Evolutionary conservation across 169 alveolate genomes (phyloP), one percentile per base, ranked within the genome.

Genomic region (Babesia divergens): DNA sequence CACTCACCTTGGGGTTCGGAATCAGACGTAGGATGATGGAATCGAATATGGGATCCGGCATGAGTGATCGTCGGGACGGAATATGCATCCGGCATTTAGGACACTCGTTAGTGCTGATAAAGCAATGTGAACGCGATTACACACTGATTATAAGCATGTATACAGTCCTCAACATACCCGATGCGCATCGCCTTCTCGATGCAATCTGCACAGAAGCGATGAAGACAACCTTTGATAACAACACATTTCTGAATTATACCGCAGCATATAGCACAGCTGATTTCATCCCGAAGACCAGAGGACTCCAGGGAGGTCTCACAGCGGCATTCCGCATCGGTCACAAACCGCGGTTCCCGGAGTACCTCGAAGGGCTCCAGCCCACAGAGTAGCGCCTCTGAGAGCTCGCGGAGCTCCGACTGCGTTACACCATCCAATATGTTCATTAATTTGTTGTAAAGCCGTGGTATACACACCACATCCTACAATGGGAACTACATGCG

Each of bases 51-150:
- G 81, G 74, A 58, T 90, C 94, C 16, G 74, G 74, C 24, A 83
- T 70, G 14, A 86, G 71, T 31, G 65, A 47, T 28, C 94, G 81
- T 35, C 91, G 69, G 11, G 93, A 84, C 18, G 94, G 86, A n/a
- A 90, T 84, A 38, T 86, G 92, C 22, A 65, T 32, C 28, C 94
- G 71, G 53, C 94, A 90, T 66, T 83, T 92, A 9, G 94, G 94
- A 43, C 95, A 87, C 52, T 83, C 94, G 20, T 84, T 82, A 20
- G 60, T 32, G 18, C 94, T 83, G 43, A 14, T 35, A 14, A 6
- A 24, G 9, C 71, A 24, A 18, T 9, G 34, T 8, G 28, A 18
- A 29, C 2, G 29, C 26, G 18, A 22, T 3, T 0, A 9, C 2
- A 34, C 11, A 14, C 31, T 1, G 31, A n/a, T 6, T 32, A 18